Conservation (phyloP, 805 yeast species). For the Starmerella vaccinii region DNA sequence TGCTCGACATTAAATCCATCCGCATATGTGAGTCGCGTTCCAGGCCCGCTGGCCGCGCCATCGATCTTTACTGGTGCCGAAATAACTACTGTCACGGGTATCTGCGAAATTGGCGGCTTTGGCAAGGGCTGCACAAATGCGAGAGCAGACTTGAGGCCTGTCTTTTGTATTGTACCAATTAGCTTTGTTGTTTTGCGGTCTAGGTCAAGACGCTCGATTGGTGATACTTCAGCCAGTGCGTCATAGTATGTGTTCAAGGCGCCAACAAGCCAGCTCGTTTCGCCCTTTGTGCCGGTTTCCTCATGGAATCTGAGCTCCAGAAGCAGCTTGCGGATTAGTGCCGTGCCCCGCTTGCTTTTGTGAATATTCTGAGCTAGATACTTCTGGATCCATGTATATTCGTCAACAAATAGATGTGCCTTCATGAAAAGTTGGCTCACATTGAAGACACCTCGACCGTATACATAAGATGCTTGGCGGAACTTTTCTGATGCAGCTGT, state of each 20-base stretch:
- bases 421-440: slow-evolving; percentile 23
- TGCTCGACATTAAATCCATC: slow-evolving; percentile 28
- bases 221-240: slow-evolving; percentile 21
- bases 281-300: slow-evolving; percentile 20
- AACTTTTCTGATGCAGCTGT: background rate
- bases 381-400: slow-evolving; percentile 22
- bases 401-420: slow-evolving; percentile 17
- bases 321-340: slow-evolving; percentile 24
- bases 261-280: slow-evolving; percentile 22
- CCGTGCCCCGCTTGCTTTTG: slow-evolving; percentile 20
- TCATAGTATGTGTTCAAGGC: slow-evolving; percentile 27
- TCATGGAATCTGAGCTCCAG: slow-evolving; percentile 23
- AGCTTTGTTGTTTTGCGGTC: slow-evolving; percentile 24
- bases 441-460: slow-evolving; percentile 22
- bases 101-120: background rate
- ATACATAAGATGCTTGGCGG: slow-evolving; percentile 21
- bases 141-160: slow-evolving; percentile 21
- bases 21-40: slow-evolving; percentile 14
- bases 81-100: slow-evolving; percentile 12
- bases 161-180: slow-evolving; percentile 14
- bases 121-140: slow-evolving; percentile 7
- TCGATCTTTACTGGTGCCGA: slow-evolving; percentile 9
- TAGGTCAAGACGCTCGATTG: slow-evolving; percentile 23
- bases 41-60: slow-evolving; percentile 2
- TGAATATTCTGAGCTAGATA: slow-evolving; percentile 21